Evolutionary conservation across 192 early-diverging fungal genomes (phyloP), one percentile per base, ranked within the genome.

Genomic region (Hyaloraphidium curvatum): DNA sequence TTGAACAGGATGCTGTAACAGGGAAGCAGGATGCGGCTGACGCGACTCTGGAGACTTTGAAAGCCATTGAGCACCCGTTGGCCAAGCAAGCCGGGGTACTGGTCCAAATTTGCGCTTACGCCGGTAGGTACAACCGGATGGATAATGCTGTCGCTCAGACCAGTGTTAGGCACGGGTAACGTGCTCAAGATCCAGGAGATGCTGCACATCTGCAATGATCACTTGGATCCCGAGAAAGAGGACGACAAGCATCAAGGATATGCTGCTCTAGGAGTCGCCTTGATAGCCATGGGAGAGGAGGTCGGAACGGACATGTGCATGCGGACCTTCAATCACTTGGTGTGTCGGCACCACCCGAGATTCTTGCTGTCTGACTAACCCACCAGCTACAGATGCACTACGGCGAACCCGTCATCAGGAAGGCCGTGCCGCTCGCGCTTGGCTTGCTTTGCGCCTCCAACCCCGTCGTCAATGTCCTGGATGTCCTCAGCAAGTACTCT

Each of bases 221-320:
- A 94, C 59, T 67, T 96, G 56, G 88, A 91, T 61, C 54, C 75
- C 41, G 73, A 74, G 62, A 86, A 88, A 54, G 90, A 94, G 56
- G 81, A 80, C 58, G 86, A 84, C 63, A 70, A 78, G 31, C 80
- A 82, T 59, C 95, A 98, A 71, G 85, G 84, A 2, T 91, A 85
- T 71, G 92, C 95, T 7, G 91, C 92, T 37, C 75, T 98, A 52
- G 95, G 91, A 33, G 84, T 98, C 50, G 88, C 90, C 2, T 56
- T 95, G 61, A 90, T 98, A 62, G 77, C 92, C 13, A 88, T 98
- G 79, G 92, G 95, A 54, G 95, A 98, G 67, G 86, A 91, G 55
- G 75, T 97, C 62, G 95, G 95, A 2, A 68, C 83, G 2, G 92
- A 93, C 59, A 98, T 98, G 95, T 75, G 87, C 16, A 67, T 98